Evolutionary conservation across 805 yeast species (phyloP).

Genomic region (Cyberlindnera subsufficiens): DNA sequence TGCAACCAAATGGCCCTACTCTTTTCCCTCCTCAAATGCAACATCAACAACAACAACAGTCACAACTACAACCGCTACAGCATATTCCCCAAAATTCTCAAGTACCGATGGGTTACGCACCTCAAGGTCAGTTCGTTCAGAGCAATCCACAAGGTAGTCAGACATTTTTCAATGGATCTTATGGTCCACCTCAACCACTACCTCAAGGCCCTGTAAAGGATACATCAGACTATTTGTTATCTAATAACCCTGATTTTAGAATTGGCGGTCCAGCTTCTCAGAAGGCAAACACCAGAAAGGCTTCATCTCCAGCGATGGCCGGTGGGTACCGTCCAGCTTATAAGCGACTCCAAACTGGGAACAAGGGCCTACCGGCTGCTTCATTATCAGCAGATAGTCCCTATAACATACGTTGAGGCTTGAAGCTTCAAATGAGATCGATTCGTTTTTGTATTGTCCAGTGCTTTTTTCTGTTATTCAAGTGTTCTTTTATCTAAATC

Average conservation of each 20-base stretch:
- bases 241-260: slow-evolving; percentile 44
- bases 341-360: neutral
- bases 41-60: neutral
- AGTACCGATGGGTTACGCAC: neutral
- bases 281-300: slow-evolving; percentile 19
- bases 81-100: slow-evolving; percentile 1
- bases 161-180: no score
- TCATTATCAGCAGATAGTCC: slow-evolving; percentile 37
- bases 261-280: slow-evolving; percentile 31
- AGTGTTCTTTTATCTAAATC: no score
- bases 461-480: no score
- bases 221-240: slow-evolving; percentile 37
- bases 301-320: slow-evolving; percentile 25
- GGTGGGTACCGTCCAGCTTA: slow-evolving; percentile 1
- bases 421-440: neutral
- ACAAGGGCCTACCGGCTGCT: slow-evolving; percentile 30
- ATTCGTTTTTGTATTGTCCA: neutral
- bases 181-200: neutral
- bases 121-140: neutral
- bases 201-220: slow-evolving; percentile 9
- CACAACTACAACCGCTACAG: neutral
- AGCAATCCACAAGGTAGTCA: neutral
- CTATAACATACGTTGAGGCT: slow-evolving; percentile 32
- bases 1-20: slow-evolving; percentile 20
- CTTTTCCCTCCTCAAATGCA: slow-evolving; percentile 14